A percentile compares a stretch with the other conserved stretches of the same genome.
phyloP scores from a whole-genome alignment of 2,329 filamentous ascomycete species.

The Shiraia bambusicola region DNA sequence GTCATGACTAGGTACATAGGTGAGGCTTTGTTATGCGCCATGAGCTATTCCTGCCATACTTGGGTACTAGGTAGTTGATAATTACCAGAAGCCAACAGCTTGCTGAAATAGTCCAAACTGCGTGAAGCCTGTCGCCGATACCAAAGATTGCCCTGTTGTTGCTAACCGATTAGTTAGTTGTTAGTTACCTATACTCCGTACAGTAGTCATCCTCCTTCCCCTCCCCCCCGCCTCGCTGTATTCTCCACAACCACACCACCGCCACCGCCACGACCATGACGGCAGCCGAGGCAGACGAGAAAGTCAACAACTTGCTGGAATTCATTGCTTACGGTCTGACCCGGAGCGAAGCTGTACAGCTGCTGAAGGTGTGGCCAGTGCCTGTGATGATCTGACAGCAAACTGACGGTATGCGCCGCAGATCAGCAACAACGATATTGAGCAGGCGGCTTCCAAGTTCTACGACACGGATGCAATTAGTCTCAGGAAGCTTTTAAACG shows the following conservation, averaged over 20 bases:
- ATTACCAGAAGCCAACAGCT: not conserved
- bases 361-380: slow-evolving; percentile 14
- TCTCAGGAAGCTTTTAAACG: slow-evolving; percentile 22
- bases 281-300: slow-evolving; percentile 11
- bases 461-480: slow-evolving; percentile 18
- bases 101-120: not conserved
- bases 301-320: slow-evolving; percentile 11
- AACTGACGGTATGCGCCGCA: slow-evolving; percentile 8
- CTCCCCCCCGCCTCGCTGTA: not conserved
- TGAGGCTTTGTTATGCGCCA: too few relatives aligned
- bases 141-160: not conserved
- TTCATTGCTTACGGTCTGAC: slow-evolving; percentile 16
- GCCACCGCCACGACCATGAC: slow-evolving; percentile 8
- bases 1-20: too few relatives aligned
- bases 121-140: not conserved
- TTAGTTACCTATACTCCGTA: too few relatives aligned
- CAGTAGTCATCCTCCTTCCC: not conserved
- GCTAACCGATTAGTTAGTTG: too few relatives aligned
- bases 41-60: too few relatives aligned
- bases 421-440: slow-evolving; percentile 27
- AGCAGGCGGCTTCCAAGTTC: slow-evolving; percentile 28
- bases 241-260: slow-evolving; percentile 1
- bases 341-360: slow-evolving; percentile 19
- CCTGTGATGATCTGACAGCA: not conserved
- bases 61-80: too few relatives aligned